Evolutionary conservation across 1,284 basidiomycete genomes (phyloP).

Genomic region (Tranzscheliella williamsii): DNA sequence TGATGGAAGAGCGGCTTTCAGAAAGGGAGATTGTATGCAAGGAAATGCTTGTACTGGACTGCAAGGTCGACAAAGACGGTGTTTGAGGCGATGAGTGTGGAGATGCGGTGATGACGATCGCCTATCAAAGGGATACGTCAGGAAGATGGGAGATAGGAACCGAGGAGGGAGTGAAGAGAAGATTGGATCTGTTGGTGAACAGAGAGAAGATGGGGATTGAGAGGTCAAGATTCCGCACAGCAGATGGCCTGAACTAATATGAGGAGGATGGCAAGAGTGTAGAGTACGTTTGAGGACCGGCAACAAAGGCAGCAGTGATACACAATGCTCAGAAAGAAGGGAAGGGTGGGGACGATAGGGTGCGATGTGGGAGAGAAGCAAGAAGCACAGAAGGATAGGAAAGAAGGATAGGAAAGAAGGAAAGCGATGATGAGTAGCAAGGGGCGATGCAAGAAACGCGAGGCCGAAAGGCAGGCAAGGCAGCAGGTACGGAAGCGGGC

Average conservation of each 20-base stretch:
- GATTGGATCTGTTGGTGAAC: background rate
- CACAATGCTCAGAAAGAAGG: background rate
- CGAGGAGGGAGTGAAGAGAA: background rate
- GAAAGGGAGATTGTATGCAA: constrained; percentile 2
- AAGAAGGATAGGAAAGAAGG: constrained; percentile 1
- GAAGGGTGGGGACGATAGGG: constrained; percentile 8
- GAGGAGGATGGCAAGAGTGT: background rate
- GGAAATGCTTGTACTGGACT: too few species aligned
- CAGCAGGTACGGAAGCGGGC: background rate
- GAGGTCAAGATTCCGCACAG: background rate
- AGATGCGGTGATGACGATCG: background rate
- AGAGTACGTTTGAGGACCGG: constrained; percentile 24
- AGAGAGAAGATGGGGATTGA: background rate
- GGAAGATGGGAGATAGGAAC: background rate
- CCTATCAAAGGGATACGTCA: constrained; percentile 1
- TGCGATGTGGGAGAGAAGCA: constrained; percentile 6
- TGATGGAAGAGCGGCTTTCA: background rate
- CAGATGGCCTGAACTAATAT: background rate
- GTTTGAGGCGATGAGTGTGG: background rate
- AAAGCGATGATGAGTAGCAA: background rate
- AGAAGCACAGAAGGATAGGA: constrained; percentile 3
- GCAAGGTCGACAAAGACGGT: too few species aligned
- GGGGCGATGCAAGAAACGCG: background rate
- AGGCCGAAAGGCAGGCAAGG: background rate
- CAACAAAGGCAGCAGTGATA: constrained; percentile 19